Evolutionary conservation across 1,139 yeast genomes (phyloP), one percentile per base, ranked within the genome.

Genomic region (Yamadazyma conglobata): DNA sequence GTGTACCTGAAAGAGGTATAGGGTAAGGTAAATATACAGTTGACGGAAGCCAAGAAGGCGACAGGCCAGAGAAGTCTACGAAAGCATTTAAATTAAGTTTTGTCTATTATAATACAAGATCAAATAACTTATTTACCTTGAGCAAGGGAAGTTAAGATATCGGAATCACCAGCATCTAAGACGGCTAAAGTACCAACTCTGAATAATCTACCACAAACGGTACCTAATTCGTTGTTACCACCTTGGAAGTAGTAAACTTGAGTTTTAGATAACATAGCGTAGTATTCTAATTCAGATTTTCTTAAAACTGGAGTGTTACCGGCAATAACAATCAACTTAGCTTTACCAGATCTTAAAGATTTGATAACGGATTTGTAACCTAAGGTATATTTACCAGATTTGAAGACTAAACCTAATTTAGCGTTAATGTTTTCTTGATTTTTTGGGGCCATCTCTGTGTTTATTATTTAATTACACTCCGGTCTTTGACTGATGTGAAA

Each of bases 361-460:
- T 93, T 91, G 72, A 91, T 84, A 70, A 94, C 93, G 56, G 96
- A 87, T 80, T 91, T 91, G 95, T 88, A 93, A 67, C 99, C 99
- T 61, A 91, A 83, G 85, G 96, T 85, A 80, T 87, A 91, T 77
- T 91, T 91, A 80, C 99, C 99, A 60, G 97, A 89, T 80, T 89
- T 91, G 79, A 93, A 84, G 65, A 85, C 91, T 67, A 91, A 83
- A 70, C 95, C 95, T 70, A 91, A 87, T 79, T 89, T 89, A 73
- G 95, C 78, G 95, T 88, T 91, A 75, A 91, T 82, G 81, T 87
- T 83, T 61, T 91, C 98, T 65, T 84, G 83, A 70, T 77, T 74
- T 73, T 84, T 85, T 79, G 96, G 96, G 87, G 97, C 97, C 96
- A 87, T 87, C 96, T 82, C 95, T 87, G 95, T 77, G 94, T 73